Conservation (phyloP, 805 yeast species). For the Myxozyma lipomycoides region DNA sequence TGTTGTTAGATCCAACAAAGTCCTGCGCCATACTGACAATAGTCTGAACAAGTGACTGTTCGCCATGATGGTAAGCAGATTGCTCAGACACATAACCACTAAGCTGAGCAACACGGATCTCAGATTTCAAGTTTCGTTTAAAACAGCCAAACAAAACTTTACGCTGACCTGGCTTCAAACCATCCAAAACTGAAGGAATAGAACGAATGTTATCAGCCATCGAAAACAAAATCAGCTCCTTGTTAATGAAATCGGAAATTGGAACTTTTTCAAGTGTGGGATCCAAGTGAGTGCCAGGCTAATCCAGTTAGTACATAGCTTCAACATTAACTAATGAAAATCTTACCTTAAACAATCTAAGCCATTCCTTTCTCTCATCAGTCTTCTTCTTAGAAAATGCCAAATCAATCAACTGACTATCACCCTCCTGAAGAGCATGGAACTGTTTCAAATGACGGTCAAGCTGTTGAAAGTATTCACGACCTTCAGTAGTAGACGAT, state of each 20-base stretch:
- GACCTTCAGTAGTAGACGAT: constrained; percentile 73
- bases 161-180: constrained; percentile 95
- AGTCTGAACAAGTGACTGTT: constrained; percentile 78
- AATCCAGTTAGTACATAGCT: not conserved
- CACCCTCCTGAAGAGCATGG: constrained; percentile 70
- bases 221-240: constrained; percentile 88
- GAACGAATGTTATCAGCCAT: constrained; percentile 97
- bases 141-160: constrained; percentile 86
- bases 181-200: constrained; percentile 90
- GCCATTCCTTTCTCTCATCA: constrained; percentile 96
- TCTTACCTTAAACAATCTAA: constrained; percentile 59
- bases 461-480: constrained; percentile 80
- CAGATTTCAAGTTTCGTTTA: constrained; percentile 68
- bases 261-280: constrained; percentile 74
- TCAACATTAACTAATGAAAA: not conserved
- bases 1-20: constrained; percentile 86
- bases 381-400: constrained; percentile 95
- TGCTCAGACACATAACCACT: constrained; percentile 85
- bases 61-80: constrained; percentile 96
- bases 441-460: constrained; percentile 84
- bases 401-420: constrained; percentile 72
- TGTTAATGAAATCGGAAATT: constrained; percentile 88
- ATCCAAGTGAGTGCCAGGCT: constrained; percentile 87
- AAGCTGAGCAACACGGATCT: constrained; percentile 84
- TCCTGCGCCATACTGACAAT: constrained; percentile 93